Evolutionary conservation across 2,329 filamentous ascomycete genomes (phyloP).

Genomic region (Berkeleyomyces basicola): DNA sequence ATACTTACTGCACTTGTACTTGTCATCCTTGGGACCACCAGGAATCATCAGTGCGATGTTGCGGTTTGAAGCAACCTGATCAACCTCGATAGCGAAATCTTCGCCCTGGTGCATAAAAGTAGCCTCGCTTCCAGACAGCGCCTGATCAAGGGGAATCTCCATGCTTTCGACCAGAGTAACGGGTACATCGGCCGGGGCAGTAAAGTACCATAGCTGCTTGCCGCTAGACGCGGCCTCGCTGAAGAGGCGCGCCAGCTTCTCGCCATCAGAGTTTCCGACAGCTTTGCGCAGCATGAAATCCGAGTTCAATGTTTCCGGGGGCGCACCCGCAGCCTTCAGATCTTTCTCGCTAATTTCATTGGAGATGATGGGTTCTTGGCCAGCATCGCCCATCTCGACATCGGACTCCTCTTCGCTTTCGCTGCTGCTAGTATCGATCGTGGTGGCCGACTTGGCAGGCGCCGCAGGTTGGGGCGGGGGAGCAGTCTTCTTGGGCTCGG

Average conservation of each 20-base stretch:
- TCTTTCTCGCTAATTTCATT: conserved; percentile 20
- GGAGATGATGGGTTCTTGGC: conserved; percentile 12
- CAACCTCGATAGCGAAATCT: conserved; percentile 43
- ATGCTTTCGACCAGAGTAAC: conserved; percentile 49
- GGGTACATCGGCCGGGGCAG: conserved; percentile 52
- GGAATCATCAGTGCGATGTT: conserved; percentile 15
- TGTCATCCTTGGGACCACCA: conserved; percentile 7
- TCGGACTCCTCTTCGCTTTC: conserved; percentile 14
- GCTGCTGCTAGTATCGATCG: conserved; percentile 2
- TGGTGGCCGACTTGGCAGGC: conserved; percentile 13
- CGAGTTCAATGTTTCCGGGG: conserved; percentile 28
- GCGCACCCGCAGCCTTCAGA: conserved; percentile 14
- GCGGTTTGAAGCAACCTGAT: conserved; percentile 31
- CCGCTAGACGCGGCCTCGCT: conserved; percentile 42
- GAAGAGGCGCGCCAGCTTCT: conserved; percentile 38
- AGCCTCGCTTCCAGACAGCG: conserved; percentile 29
- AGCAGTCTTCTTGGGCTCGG: conserved; percentile 9
- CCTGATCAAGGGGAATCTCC: conserved; percentile 39
- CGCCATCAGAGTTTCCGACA: conserved; percentile 22
- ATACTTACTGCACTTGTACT: conserved; percentile 13
- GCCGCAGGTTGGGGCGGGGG: conserved; percentile 15
- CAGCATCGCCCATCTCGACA: conserved; percentile 17
- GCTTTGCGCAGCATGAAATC: conserved; percentile 38
- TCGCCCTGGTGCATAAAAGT: conserved; percentile 47
- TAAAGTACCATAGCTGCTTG: conserved; percentile 71